phyloP scores from a whole-genome alignment of 2,329 filamentous ascomycete species.

The Aspergillus sp. region DNA sequence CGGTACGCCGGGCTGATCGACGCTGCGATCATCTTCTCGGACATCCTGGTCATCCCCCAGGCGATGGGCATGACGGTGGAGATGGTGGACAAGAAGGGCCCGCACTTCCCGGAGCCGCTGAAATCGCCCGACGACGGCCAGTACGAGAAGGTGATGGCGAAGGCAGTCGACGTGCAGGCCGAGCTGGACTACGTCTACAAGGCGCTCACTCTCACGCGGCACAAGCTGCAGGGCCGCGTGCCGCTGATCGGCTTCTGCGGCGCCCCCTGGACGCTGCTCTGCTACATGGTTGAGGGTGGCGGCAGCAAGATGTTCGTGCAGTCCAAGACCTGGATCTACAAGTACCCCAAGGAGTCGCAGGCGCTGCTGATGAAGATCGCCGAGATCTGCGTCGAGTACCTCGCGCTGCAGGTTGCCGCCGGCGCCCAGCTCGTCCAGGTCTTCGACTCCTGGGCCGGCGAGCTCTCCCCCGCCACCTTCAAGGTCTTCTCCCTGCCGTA shows the following conservation, averaged over 20 bases:
- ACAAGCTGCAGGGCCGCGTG: conserved; percentile 83
- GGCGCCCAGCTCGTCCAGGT: conserved; percentile 96
- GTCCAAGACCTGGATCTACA: conserved; percentile 96
- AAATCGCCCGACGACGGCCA: conserved; percentile 76
- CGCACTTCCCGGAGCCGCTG: conserved; percentile 86
- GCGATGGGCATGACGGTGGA: conserved; percentile 98
- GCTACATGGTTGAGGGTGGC: conserved; percentile 98
- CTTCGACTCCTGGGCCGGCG: conserved; percentile 97
- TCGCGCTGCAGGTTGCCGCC: conserved; percentile 87
- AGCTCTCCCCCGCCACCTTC: conserved; percentile 82
- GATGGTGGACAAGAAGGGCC: conserved; percentile 97
- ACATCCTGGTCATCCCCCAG: conserved; percentile 96
- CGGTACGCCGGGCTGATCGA: conserved; percentile 88
- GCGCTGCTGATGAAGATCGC: conserved; percentile 84
- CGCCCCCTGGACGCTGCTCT: conserved; percentile 92
- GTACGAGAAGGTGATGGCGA: conserved; percentile 72
- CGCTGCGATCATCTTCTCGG: conserved; percentile 97
- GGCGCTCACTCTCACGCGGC: conserved; percentile 84
- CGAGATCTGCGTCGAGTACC: conserved; percentile 89
- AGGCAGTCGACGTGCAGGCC: conserved; percentile 76
- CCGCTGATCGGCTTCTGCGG: conserved; percentile 96
- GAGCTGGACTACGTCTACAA: conserved; percentile 94
- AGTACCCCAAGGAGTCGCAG: conserved; percentile 76
- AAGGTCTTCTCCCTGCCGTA: conserved; percentile 83
- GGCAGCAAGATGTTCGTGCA: conserved; percentile 93